Percentiles rank a stretch among this genome's conserved stretches.
Evolutionary conservation across 192 early-diverging fungal species (phyloP).

Genomic region (Gryganskiella cystojenkinii): DNA sequence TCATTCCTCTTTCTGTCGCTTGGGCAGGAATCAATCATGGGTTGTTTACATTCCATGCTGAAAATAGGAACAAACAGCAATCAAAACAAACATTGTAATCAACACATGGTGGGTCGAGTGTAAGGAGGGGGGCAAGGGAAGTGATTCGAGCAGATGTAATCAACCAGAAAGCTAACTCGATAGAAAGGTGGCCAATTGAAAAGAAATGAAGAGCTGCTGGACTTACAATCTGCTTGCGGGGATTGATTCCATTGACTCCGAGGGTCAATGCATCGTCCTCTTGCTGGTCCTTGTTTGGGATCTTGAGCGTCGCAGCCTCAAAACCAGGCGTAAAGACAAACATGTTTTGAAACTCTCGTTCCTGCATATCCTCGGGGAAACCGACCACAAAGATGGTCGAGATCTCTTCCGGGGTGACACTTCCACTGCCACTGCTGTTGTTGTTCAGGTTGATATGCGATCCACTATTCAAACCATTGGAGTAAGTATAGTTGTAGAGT

Average conservation of each 20-base stretch:
- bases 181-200: not conserved
- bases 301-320: constrained; percentile 96
- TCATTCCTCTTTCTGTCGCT: no score
- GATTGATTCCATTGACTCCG: constrained; percentile 61
- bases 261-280: constrained; percentile 59
- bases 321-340: constrained; percentile 98
- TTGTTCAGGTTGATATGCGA: not conserved
- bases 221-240: constrained; percentile 92
- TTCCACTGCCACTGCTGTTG: not conserved
- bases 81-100: no score
- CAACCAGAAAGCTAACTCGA: no score
- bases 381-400: constrained; percentile 99
- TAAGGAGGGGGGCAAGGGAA: no score
- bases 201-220: not conserved
- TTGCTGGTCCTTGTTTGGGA: constrained; percentile 76
- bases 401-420: constrained; percentile 79
- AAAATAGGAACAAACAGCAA: no score
- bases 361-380: constrained; percentile 98
- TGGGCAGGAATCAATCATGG: no score
- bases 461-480: not conserved
- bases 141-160: no score
- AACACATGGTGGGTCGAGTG: no score
- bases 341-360: constrained; percentile 99
- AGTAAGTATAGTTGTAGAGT: constrained; percentile 28
- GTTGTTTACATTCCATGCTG: no score